Percentiles rank a stretch among this genome's conserved stretches.
These are phyloP conservation scores for Cladosporium austrohemisphaericum DNA, from an alignment of 2,329 filamentous ascomycete genomes.

Conservation along the genomic window DNA sequence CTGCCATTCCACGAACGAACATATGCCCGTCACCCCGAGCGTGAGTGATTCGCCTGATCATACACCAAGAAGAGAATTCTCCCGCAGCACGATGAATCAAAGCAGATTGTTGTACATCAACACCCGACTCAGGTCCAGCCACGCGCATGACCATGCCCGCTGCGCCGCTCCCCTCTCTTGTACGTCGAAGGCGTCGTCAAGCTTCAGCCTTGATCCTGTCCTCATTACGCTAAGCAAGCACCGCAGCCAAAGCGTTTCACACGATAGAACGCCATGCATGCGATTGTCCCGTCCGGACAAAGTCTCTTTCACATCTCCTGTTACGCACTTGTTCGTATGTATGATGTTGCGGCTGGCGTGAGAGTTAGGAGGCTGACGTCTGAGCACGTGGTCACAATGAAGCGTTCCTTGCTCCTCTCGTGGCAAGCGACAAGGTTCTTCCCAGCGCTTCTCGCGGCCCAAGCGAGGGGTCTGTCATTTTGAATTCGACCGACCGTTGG, in stretches of 20 bases:
- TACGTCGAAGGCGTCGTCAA: slow-evolving; percentile 3
- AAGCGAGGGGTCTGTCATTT: background rate
- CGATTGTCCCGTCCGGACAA: too few relatives aligned
- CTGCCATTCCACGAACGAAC: slow-evolving; percentile 4
- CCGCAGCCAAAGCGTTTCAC: background rate
- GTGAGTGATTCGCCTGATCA: background rate
- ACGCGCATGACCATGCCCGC: background rate
- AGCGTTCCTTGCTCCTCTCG: slow-evolving; percentile 3
- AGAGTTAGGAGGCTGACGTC: background rate
- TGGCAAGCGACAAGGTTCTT: slow-evolving; percentile 3
- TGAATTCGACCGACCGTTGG: slow-evolving; percentile 6
- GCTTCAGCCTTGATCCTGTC: slow-evolving; percentile 4
- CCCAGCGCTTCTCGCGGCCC: background rate
- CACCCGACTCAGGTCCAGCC: too few relatives aligned
- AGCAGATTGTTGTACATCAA: too few relatives aligned
- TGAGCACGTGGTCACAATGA: background rate
- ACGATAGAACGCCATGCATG: background rate
- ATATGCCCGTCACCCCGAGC: background rate
- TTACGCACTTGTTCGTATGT: too few relatives aligned
- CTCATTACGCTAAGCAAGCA: slow-evolving; percentile 8
- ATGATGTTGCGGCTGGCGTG: too few relatives aligned
- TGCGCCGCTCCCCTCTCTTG: too few relatives aligned
- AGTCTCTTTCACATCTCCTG: too few relatives aligned
- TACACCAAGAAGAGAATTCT: background rate
- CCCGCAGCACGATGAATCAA: too few relatives aligned